Evolutionary conservation across 192 early-diverging fungal genomes (phyloP).

Genomic region (Backusella luteola): DNA sequence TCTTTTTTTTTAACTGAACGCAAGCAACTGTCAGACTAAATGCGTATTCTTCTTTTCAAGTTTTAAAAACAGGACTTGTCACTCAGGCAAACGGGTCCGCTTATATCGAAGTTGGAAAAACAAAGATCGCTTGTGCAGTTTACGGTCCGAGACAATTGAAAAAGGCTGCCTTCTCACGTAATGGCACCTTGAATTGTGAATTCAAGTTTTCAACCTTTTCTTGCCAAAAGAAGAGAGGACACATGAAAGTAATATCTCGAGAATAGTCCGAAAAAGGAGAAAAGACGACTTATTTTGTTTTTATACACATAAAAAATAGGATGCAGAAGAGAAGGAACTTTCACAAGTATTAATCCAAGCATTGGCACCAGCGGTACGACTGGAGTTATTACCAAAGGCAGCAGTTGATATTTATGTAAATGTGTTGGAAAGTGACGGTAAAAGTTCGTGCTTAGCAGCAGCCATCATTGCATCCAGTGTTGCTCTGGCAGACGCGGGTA

Average conservation of each 20-base stretch:
- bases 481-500: conserved; percentile 78
- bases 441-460: conserved; percentile 59
- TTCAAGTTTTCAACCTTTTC: conserved; percentile 79
- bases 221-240: conserved; percentile 50
- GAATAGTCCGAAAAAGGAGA: not conserved
- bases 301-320: conserved; percentile 37
- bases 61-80: conserved; percentile 69
- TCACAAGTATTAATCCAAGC: conserved; percentile 61
- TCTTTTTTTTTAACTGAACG: no score
- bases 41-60: conserved; percentile 28
- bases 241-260: conserved; percentile 17
- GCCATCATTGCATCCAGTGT: conserved; percentile 65
- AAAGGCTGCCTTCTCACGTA: conserved; percentile 48
- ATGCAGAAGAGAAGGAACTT: conserved; percentile 65
- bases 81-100: conserved; percentile 75
- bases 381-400: conserved; percentile 74
- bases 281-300: not conserved
- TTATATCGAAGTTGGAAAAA: conserved; percentile 66
- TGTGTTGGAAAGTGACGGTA: conserved; percentile 71
- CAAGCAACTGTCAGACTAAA: not conserved
- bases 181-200: conserved; percentile 66
- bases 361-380: conserved; percentile 66
- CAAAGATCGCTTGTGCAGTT: conserved; percentile 78
- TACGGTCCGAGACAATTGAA: conserved; percentile 70
- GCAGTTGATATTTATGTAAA: conserved; percentile 57